A percentile compares a stretch with the other conserved stretches of the same genome.
These are phyloP conservation scores for Areca catechu DNA, from an alignment of 176 grass and related monocot genomes.

Conservation along the genomic window DNA sequence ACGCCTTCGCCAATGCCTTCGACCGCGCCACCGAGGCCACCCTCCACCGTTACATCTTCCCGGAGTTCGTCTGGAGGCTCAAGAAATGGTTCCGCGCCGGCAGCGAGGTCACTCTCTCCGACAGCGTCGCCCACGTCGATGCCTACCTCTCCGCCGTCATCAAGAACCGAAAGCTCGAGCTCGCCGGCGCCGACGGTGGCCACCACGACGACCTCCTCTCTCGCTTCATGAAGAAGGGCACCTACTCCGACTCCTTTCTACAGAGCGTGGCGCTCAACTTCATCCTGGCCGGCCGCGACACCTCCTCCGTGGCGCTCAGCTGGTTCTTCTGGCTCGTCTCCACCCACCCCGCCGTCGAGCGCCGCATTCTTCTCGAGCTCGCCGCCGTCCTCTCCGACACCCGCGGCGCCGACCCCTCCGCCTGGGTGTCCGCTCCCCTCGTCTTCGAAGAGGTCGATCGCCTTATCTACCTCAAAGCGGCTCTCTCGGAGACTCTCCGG, in stretches of 20 bases:
- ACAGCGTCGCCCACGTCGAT: slow-evolving; percentile 10
- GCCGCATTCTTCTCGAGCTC: neutral
- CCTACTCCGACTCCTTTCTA: slow-evolving; percentile 16
- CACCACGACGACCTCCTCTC: slow-evolving; percentile 20
- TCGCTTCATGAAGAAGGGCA: slow-evolving; percentile 21
- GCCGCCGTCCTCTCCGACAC: too few species aligned
- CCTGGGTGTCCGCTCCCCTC: slow-evolving; percentile 32
- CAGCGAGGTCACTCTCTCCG: slow-evolving; percentile 5
- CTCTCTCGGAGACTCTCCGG: slow-evolving; percentile 14
- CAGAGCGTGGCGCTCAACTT: slow-evolving; percentile 20
- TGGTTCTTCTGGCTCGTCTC: slow-evolving; percentile 29
- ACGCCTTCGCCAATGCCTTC: slow-evolving; percentile 18
- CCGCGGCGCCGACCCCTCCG: neutral
- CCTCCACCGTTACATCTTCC: slow-evolving; percentile 21
- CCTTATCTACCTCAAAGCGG: slow-evolving; percentile 79
- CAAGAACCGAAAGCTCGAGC: slow-evolving; percentile 17
- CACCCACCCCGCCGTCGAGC: slow-evolving; percentile 8
- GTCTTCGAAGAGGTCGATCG: slow-evolving; percentile 81
- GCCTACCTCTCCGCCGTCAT: slow-evolving; percentile 18
- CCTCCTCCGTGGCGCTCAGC: slow-evolving; percentile 12
- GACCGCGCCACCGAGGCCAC: slow-evolving; percentile 22
- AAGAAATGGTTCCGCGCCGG: slow-evolving; percentile 16
- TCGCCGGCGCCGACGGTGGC: neutral
- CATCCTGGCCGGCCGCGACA: slow-evolving; percentile 21
- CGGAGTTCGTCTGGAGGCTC: slow-evolving; percentile 16